A percentile compares a stretch with the other conserved stretches of the same genome.
Evolutionary conservation across 2,329 filamentous ascomycete species (phyloP).

Genomic region (Pestalotiopsis sp.): DNA sequence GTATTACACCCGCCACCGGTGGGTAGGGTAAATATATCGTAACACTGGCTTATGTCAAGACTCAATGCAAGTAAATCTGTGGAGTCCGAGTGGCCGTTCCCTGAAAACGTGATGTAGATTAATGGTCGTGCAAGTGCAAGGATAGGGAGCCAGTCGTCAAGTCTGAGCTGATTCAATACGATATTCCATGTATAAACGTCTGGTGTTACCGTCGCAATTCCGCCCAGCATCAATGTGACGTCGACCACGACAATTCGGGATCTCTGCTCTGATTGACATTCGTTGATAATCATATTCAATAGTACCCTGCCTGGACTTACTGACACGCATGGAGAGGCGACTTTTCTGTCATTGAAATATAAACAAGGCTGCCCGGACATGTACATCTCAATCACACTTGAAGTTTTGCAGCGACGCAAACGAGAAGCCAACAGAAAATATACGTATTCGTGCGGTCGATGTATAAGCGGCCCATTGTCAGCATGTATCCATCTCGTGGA

Average conservation of each 20-base stretch:
- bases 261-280: background rate
- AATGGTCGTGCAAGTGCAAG: background rate
- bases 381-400: too few species aligned
- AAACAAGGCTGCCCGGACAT: background rate
- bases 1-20: background rate
- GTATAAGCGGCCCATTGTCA: too few species aligned
- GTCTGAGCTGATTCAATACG: background rate
- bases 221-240: background rate
- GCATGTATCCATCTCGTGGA: too few species aligned
- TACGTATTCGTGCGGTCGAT: too few species aligned
- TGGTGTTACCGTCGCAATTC: background rate
- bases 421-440: too few species aligned
- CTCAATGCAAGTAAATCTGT: background rate
- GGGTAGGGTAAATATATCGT: background rate
- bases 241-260: background rate
- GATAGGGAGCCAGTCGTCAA: constrained; percentile 1
- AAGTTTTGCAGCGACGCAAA: too few species aligned
- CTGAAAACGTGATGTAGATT: background rate
- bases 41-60: background rate
- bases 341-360: background rate
- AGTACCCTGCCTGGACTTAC: too few species aligned
- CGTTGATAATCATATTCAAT: background rate
- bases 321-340: too few species aligned
- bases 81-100: too few species aligned
- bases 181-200: background rate